Evolutionary conservation across 108 stramenopile species (phyloP).

Genomic region (Pseudonitzschia pungens): DNA sequence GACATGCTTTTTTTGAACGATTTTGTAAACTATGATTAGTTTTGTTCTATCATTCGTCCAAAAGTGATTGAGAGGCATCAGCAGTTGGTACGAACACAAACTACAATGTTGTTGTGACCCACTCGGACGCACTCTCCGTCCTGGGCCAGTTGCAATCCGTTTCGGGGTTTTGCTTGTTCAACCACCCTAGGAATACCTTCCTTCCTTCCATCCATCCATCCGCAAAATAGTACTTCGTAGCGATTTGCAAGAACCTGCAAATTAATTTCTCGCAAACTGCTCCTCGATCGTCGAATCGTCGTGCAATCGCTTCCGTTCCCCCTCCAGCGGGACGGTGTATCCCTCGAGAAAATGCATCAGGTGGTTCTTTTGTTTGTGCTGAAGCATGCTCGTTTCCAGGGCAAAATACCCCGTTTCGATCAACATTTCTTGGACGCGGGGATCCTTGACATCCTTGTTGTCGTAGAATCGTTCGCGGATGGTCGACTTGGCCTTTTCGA

Average conservation of each 20-base stretch:
- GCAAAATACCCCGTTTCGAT: constrained; percentile 90
- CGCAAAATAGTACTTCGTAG: background rate
- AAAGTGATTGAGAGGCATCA: background rate
- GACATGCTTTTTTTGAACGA: background rate
- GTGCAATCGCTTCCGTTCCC: constrained; percentile 65
- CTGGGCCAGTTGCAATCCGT: no score
- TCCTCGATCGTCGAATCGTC: constrained; percentile 59
- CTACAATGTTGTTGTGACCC: background rate
- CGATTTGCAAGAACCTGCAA: background rate
- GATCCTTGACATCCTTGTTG: constrained; percentile 73
- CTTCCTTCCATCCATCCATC: background rate
- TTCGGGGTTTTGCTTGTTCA: no score
- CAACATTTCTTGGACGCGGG: constrained; percentile 77
- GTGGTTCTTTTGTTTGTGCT: constrained; percentile 90
- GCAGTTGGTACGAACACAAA: background rate
- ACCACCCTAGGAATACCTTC: background rate
- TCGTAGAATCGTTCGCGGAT: constrained; percentile 73
- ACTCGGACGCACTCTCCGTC: background rate
- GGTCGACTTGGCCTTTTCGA: constrained; percentile 57
- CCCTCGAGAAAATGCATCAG: constrained; percentile 82
- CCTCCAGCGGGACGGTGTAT: constrained; percentile 53
- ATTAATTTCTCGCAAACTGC: constrained; percentile 62
- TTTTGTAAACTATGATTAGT: no score
- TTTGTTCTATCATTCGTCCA: background rate
- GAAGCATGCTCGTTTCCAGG: constrained; percentile 87